phyloP scores from a whole-genome alignment of 257 asterid genomes.

The Solanum tarapatanum region DNA sequence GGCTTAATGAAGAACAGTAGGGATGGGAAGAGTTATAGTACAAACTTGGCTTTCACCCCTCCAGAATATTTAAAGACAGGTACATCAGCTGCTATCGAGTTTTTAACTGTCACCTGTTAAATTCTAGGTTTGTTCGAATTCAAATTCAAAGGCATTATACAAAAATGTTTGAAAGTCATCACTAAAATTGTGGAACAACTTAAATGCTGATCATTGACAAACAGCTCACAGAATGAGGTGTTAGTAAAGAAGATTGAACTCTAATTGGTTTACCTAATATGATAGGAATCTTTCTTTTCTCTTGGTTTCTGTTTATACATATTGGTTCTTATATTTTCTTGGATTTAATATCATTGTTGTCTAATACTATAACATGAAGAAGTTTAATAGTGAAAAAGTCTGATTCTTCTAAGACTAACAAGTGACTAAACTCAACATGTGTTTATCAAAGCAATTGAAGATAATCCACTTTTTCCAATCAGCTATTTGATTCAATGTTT shows the following conservation, averaged over 20 bases:
- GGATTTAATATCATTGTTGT: not conserved
- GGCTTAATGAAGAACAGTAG: constrained; percentile 44
- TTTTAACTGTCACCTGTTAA: not conserved
- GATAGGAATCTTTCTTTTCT: not conserved
- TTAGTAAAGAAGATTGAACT: not conserved
- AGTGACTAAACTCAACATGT: not conserved
- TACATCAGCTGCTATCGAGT: not conserved
- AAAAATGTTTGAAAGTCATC: not conserved
- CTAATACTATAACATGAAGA: not conserved
- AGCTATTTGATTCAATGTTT: not conserved
- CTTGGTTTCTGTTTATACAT: not conserved
- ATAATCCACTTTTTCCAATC: not conserved
- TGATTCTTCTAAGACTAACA: not conserved
- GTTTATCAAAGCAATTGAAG: not conserved
- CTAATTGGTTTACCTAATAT: not conserved
- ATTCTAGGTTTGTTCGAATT: not conserved
- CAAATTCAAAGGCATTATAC: not conserved
- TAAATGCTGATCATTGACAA: not conserved
- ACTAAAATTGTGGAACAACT: not conserved
- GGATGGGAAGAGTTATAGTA: constrained; percentile 42
- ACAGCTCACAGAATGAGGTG: not conserved
- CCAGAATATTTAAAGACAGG: constrained; percentile 42
- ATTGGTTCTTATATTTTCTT: not conserved
- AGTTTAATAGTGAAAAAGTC: not conserved
- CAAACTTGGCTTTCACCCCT: constrained; percentile 39